Conservation (phyloP, 768 basidiomycete species). For the Mycena rebaudengoi region DNA sequence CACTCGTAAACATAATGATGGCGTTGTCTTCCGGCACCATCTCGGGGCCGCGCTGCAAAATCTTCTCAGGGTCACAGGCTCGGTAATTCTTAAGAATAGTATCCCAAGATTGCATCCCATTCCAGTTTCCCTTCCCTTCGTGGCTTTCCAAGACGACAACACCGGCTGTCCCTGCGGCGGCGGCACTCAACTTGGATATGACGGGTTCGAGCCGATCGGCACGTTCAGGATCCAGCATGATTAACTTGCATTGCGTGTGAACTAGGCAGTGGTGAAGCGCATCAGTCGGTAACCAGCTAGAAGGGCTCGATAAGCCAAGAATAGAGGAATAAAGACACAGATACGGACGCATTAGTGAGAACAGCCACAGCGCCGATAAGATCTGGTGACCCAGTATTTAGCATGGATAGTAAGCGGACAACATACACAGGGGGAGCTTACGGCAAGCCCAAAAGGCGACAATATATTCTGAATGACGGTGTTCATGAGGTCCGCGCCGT, state of each 20-base stretch:
- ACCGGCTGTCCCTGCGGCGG: constrained; percentile 40
- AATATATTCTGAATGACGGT: constrained; percentile 66
- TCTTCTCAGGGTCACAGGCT: constrained; percentile 32
- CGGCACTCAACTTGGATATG: constrained; percentile 36
- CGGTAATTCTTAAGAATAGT: constrained; percentile 41
- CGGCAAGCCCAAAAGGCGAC: constrained; percentile 71
- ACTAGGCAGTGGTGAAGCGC: constrained; percentile 63
- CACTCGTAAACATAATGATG: constrained; percentile 71
- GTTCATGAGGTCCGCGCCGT: too few species aligned
- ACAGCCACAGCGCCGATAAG: constrained; percentile 69
- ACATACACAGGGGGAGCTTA: constrained; percentile 42
- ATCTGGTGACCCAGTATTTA: too few species aligned
- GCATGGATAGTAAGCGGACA: too few species aligned
- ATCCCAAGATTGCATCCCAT: constrained; percentile 53
- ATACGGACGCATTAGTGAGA: constrained; percentile 64
- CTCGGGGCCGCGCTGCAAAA: constrained; percentile 37
- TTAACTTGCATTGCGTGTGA: constrained; percentile 61
- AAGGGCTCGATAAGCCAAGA: constrained; percentile 11
- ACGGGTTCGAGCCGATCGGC: constrained; percentile 53
- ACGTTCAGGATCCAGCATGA: constrained; percentile 67
- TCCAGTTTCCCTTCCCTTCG: constrained; percentile 48
- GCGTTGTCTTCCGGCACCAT: constrained; percentile 67
- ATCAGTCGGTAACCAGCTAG: constrained; percentile 63
- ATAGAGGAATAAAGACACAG: background rate
- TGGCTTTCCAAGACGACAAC: constrained; percentile 56